Conservation (phyloP, 2,329 filamentous ascomycete genomes). For the Claviceps sp. region DNA sequence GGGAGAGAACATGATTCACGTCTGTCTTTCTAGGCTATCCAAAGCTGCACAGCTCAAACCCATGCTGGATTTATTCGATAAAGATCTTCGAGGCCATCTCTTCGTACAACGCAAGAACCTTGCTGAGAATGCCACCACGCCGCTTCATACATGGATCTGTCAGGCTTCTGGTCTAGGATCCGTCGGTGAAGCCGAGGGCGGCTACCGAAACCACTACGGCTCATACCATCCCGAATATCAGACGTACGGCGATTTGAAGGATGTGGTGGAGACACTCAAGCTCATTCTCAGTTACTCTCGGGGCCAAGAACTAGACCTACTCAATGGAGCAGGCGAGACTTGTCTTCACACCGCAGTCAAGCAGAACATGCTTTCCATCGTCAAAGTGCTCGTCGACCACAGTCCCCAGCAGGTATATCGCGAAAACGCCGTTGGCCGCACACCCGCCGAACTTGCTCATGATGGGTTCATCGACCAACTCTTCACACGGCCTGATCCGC, state of each 20-base stretch:
- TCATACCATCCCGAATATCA: slow-evolving; percentile 1
- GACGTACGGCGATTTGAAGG: slow-evolving; percentile 14
- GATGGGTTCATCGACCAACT: slow-evolving; percentile 34
- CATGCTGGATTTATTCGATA: slow-evolving; percentile 46
- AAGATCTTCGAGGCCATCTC: slow-evolving; percentile 40
- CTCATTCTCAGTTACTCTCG: slow-evolving; percentile 41
- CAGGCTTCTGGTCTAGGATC: slow-evolving; percentile 12
- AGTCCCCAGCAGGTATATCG: slow-evolving; percentile 48
- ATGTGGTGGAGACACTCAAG: slow-evolving; percentile 28
- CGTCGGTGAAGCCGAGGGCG: slow-evolving; percentile 3
- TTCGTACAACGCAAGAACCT: slow-evolving; percentile 44
- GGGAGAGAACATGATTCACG: slow-evolving; percentile 58
- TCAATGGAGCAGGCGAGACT: slow-evolving; percentile 54
- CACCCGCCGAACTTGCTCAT: slow-evolving; percentile 53
- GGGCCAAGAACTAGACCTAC: slow-evolving; percentile 40
- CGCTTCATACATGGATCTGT: slow-evolving; percentile 48
- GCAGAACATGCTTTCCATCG: slow-evolving; percentile 20
- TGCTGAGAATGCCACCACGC: slow-evolving; percentile 41
- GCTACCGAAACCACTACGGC: slow-evolving; percentile 4
- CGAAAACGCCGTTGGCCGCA: slow-evolving; percentile 66
- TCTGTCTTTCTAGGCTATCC: slow-evolving; percentile 26
- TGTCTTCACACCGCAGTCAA: slow-evolving; percentile 45
- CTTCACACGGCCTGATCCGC: slow-evolving; percentile 14
- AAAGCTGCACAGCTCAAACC: slow-evolving; percentile 23
- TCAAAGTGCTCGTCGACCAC: slow-evolving; percentile 35